phyloP scores from a whole-genome alignment of 1,284 basidiomycete genomes.

The Cutaneotrichosporon cutaneum region DNA sequence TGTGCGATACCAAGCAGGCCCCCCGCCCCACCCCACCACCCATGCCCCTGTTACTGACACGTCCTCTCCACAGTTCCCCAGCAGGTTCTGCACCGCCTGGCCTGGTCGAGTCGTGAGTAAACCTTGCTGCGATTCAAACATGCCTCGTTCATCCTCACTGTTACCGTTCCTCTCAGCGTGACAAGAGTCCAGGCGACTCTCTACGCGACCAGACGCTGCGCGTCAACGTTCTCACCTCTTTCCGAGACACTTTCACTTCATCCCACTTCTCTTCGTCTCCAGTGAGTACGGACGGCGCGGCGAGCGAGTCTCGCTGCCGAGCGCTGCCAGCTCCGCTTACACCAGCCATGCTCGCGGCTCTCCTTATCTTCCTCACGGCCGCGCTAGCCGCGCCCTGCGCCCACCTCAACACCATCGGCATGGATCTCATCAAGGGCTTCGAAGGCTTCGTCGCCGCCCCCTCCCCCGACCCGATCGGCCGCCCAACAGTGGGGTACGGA shows the following conservation, averaged over 20 bases:
- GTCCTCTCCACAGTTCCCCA: no score
- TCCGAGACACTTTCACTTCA: not conserved
- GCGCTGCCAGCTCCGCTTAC: not conserved
- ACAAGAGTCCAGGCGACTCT: not conserved
- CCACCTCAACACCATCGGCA: slow-evolving; percentile 11
- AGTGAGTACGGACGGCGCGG: no score
- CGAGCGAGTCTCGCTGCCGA: no score
- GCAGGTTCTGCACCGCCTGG: no score
- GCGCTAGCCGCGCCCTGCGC: slow-evolving; percentile 8
- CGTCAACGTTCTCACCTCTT: not conserved
- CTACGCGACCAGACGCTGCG: not conserved
- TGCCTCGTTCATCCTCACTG: not conserved
- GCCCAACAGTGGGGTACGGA: slow-evolving; percentile 20
- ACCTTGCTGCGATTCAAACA: no score
- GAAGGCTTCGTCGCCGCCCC: slow-evolving; percentile 14
- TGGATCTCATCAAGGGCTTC: slow-evolving; percentile 18
- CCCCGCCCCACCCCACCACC: no score
- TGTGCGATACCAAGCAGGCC: not conserved
- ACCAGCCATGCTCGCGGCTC: not conserved
- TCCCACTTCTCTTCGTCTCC: not conserved
- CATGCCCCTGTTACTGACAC: no score
- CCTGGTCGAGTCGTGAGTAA: no score
- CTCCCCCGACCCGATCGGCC: slow-evolving; percentile 14
- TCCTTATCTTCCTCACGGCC: not conserved
- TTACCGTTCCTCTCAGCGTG: not conserved